Conservation (phyloP, 805 yeast genomes). For the Cyberlindnera americana region DNA sequence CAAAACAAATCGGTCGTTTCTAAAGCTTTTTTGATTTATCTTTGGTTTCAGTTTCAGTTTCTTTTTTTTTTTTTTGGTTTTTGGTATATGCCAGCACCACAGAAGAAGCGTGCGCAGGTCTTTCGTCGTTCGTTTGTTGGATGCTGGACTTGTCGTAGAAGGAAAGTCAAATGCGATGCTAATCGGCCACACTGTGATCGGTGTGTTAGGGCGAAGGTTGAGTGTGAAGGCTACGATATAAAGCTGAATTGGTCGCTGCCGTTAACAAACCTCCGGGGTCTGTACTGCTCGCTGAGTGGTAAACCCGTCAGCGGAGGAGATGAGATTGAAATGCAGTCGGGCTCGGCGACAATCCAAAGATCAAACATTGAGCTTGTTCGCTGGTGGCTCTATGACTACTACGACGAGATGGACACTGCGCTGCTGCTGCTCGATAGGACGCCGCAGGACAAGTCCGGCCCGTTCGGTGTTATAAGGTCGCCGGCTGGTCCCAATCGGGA, state of each 20-base stretch:
- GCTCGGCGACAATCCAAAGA: conserved; percentile 40
- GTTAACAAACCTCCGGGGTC: conserved; percentile 40
- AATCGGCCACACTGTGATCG: conserved; percentile 62
- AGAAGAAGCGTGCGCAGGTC: conserved; percentile 15
- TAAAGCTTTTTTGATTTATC: no score
- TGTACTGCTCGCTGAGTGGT: conserved; percentile 27
- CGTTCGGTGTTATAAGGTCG: conserved; percentile 17
- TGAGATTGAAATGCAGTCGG: conserved; percentile 8
- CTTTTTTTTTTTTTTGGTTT: no score
- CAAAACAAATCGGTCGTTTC: neutral
- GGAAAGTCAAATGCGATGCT: conserved; percentile 81
- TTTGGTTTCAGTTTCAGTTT: no score
- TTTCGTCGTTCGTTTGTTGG: conserved; percentile 60
- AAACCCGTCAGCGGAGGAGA: conserved; percentile 9
- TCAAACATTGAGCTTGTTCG: conserved; percentile 54
- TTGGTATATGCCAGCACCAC: no score
- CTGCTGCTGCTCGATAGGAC: conserved; percentile 39
- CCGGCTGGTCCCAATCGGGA: no score
- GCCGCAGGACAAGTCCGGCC: conserved; percentile 11
- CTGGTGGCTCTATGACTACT: conserved; percentile 36
- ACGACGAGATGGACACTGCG: conserved; percentile 76
- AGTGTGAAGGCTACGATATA: conserved; percentile 80
- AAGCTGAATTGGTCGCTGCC: conserved; percentile 72
- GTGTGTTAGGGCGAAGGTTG: conserved; percentile 60
- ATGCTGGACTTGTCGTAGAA: conserved; percentile 83